Evolutionary conservation across 2,329 filamentous ascomycete genomes (phyloP).

Genomic region (Colletotrichum sp.): DNA sequence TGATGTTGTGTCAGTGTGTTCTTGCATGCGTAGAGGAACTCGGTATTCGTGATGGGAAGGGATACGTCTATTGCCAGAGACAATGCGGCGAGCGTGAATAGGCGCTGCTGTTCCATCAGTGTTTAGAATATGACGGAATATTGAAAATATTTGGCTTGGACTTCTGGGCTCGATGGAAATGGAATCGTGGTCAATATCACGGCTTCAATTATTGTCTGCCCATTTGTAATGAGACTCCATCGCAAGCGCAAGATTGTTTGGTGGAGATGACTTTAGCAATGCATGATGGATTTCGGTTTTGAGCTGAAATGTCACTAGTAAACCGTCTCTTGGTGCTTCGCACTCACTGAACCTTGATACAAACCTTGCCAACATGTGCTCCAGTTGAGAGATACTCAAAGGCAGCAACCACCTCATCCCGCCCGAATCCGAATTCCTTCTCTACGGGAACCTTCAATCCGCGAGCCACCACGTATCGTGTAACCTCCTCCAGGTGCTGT

Average conservation of each 20-base stretch:
- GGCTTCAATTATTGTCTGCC: background rate
- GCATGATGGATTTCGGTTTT: background rate
- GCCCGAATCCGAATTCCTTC: slow-evolving; percentile 35
- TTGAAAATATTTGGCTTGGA: background rate
- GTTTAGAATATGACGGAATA: accelerated
- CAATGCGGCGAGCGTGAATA: background rate
- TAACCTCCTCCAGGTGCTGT: slow-evolving; percentile 37
- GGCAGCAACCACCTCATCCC: slow-evolving; percentile 28
- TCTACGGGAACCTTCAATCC: slow-evolving; percentile 34
- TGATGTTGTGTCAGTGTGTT: background rate
- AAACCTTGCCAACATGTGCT: slow-evolving; percentile 41
- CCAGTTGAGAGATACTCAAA: slow-evolving; percentile 12
- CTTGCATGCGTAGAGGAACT: background rate
- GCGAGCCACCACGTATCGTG: slow-evolving; percentile 31
- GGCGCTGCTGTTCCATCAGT: background rate
- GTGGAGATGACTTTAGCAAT: background rate
- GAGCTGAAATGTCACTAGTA: background rate
- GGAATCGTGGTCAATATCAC: background rate
- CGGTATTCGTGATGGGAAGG: background rate
- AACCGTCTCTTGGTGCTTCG: background rate
- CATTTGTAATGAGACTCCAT: background rate
- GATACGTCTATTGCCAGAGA: background rate
- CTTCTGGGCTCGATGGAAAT: background rate
- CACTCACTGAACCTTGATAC: slow-evolving; percentile 24
- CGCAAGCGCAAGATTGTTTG: background rate